These are phyloP conservation scores for Entomortierella beljakovae DNA, from an alignment of 192 early-diverging fungal species.

Conservation along the genomic window DNA sequence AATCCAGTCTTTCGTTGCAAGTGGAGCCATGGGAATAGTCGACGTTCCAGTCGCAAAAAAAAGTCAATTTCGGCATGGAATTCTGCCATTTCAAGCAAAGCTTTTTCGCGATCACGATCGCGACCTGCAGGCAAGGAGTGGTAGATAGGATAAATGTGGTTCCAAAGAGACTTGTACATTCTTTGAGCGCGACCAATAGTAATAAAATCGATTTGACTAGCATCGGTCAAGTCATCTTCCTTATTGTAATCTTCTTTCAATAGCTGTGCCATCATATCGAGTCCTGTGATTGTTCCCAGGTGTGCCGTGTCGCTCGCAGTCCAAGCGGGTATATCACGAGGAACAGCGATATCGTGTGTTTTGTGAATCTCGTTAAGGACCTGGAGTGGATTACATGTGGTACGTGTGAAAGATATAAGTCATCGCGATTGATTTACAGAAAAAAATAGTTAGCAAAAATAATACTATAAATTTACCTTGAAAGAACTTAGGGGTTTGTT, in stretches of 20 bases:
- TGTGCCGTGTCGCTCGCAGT: slow-evolving; percentile 17
- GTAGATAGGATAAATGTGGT: slow-evolving; percentile 58
- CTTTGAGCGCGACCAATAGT: slow-evolving; percentile 46
- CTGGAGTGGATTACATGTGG: slow-evolving; percentile 1
- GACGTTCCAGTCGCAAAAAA: slow-evolving; percentile 43
- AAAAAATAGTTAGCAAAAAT: too few species aligned
- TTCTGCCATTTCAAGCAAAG: slow-evolving; percentile 17
- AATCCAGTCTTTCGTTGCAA: slow-evolving; percentile 47
- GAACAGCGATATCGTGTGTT: slow-evolving; percentile 30
- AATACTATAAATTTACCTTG: too few species aligned
- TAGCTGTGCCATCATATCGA: slow-evolving; percentile 23
- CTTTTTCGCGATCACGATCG: slow-evolving; percentile 21
- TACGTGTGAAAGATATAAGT: too few species aligned
- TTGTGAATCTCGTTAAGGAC: neutral
- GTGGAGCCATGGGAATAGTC: slow-evolving; percentile 57
- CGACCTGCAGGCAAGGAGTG: slow-evolving; percentile 22
- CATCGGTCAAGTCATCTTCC: slow-evolving; percentile 24
- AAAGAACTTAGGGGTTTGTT: too few species aligned
- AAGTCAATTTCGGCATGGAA: slow-evolving; percentile 30
- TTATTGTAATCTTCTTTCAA: slow-evolving; percentile 13
- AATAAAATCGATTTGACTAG: slow-evolving; percentile 49
- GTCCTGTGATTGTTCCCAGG: slow-evolving; percentile 1
- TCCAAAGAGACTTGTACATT: slow-evolving; percentile 56
- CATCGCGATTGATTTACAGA: too few species aligned
- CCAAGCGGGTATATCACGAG: slow-evolving; percentile 19